A percentile compares a stretch with the other conserved stretches of the same genome.
Evolutionary conservation across 495 filamentous ascomycete species (phyloP).

Genomic region (Hypoxylon fragiforme): DNA sequence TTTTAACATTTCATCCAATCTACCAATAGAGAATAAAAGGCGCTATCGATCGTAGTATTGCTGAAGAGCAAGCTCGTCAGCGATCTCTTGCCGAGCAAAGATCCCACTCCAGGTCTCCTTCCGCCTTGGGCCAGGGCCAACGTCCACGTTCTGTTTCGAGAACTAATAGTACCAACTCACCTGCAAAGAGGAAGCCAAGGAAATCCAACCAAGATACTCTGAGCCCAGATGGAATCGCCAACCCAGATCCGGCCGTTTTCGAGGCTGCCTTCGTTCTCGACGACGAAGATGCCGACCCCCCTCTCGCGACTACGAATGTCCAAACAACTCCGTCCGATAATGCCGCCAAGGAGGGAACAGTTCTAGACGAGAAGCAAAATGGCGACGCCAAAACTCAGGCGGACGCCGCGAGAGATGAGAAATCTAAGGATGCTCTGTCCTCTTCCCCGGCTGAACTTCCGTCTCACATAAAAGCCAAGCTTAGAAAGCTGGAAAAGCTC

Average conservation of each 20-base stretch:
- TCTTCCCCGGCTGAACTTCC: conserved; percentile 63
- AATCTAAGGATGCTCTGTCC: conserved; percentile 17
- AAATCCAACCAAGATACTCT: conserved; percentile 48
- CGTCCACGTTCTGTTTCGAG: conserved; percentile 57
- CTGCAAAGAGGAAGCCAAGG: conserved; percentile 45
- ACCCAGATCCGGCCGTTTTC: conserved; percentile 82
- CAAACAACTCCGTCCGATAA: conserved; percentile 11
- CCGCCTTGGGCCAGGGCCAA: conserved; percentile 55
- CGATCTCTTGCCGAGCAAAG: conserved; percentile 46
- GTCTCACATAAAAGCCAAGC: conserved; percentile 67
- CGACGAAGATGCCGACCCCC: conserved; percentile 64
- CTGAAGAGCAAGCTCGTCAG: conserved; percentile 85
- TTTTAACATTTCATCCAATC: conserved; percentile 1
- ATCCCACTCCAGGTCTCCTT: conserved; percentile 51
- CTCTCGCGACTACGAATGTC: conserved; percentile 57
- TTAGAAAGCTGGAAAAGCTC: conserved; percentile 82
- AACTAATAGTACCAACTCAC: conserved; percentile 46
- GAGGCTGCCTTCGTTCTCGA: conserved; percentile 81
- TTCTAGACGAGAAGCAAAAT: conserved; percentile 37
- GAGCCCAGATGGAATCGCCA: conserved; percentile 49
- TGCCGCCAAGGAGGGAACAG: conserved; percentile 36
- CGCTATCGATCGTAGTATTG: conserved; percentile 81
- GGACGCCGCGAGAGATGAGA: conserved; percentile 6
- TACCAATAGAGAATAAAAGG: conserved; percentile 73
- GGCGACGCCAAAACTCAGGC: conserved; percentile 30